Percentiles rank a stretch among this genome's conserved stretches.
phyloP scores from a whole-genome alignment of 2,329 filamentous ascomycete species.

The Trichoderma brevicompactum region DNA sequence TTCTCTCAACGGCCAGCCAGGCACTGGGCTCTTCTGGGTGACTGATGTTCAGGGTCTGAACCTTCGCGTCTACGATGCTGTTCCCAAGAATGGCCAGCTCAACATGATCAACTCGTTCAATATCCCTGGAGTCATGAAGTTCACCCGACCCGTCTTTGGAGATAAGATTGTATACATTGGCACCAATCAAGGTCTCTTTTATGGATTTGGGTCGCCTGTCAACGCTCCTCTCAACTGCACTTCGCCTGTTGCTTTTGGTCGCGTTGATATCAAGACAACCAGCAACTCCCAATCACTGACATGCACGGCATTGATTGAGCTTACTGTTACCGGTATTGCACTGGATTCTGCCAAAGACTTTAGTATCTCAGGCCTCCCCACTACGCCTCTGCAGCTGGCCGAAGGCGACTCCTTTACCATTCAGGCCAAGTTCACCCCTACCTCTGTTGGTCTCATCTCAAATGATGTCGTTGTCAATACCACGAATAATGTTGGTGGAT shows the following conservation, averaged over 20 bases:
- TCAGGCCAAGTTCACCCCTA: constrained; percentile 51
- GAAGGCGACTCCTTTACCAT: constrained; percentile 49
- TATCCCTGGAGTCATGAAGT: constrained; percentile 58
- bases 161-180: constrained; percentile 60
- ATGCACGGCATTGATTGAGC: constrained; percentile 53
- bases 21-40: constrained; percentile 61
- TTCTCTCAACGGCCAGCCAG: constrained; percentile 56
- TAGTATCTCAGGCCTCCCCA: constrained; percentile 43
- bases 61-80: constrained; percentile 57
- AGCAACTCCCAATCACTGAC: constrained; percentile 43
- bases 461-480: constrained; percentile 54
- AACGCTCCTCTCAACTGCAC: constrained; percentile 60
- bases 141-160: constrained; percentile 61
- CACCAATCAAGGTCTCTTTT: constrained; percentile 55
- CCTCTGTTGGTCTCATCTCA: constrained; percentile 52
- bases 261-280: constrained; percentile 45
- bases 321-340: constrained; percentile 47
- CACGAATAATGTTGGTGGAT: constrained; percentile 51
- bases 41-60: constrained; percentile 59
- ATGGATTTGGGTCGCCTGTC: constrained; percentile 60
- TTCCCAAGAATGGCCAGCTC: constrained; percentile 53
- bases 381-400: constrained; percentile 39
- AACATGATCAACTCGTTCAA: constrained; percentile 56
- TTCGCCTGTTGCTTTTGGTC: constrained; percentile 53
- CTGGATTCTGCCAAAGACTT: constrained; percentile 44